These are phyloP conservation scores for Crithidia sp. DNA, from an alignment of 208 protist genomes.

Conservation along the genomic window DNA sequence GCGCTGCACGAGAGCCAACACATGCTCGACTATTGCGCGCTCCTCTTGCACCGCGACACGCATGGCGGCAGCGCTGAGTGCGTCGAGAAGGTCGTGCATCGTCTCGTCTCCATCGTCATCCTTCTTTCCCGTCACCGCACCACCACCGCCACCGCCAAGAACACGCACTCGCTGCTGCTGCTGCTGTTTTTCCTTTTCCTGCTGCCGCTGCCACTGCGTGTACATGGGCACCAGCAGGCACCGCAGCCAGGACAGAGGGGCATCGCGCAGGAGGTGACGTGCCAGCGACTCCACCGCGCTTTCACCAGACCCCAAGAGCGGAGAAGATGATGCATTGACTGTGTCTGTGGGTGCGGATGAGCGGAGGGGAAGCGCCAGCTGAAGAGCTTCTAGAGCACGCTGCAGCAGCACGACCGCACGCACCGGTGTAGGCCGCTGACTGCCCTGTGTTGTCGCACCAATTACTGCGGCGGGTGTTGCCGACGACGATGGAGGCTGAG, in stretches of 20 bases:
- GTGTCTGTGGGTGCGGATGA: not conserved
- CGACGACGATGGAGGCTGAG: not conserved
- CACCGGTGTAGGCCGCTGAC: too few relatives aligned
- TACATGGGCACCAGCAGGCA: constrained; percentile 37
- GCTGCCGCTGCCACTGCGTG: constrained; percentile 27
- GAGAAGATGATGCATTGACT: not conserved
- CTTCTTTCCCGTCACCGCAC: too few relatives aligned
- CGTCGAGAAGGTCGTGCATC: constrained; percentile 26
- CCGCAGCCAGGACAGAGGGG: constrained; percentile 34
- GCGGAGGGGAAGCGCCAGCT: constrained; percentile 25
- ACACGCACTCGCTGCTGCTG: not conserved
- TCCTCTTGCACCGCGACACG: constrained; percentile 23
- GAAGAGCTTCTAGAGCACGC: constrained; percentile 30
- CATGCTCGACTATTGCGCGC: constrained; percentile 3
- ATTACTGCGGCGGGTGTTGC: not conserved
- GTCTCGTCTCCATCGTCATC: not conserved
- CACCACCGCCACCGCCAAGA: not conserved
- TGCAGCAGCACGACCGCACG: constrained; percentile 15
- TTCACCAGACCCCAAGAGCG: not conserved
- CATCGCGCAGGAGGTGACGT: constrained; percentile 25
- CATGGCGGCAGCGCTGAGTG: constrained; percentile 15
- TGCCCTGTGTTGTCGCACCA: too few relatives aligned
- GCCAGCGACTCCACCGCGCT: constrained; percentile 15
- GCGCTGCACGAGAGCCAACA: not conserved
- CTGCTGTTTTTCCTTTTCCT: not conserved